Base-by-base conservation (phyloP, 495 filamentous ascomycete species). In the Penicillium bialowiezense region DNA sequence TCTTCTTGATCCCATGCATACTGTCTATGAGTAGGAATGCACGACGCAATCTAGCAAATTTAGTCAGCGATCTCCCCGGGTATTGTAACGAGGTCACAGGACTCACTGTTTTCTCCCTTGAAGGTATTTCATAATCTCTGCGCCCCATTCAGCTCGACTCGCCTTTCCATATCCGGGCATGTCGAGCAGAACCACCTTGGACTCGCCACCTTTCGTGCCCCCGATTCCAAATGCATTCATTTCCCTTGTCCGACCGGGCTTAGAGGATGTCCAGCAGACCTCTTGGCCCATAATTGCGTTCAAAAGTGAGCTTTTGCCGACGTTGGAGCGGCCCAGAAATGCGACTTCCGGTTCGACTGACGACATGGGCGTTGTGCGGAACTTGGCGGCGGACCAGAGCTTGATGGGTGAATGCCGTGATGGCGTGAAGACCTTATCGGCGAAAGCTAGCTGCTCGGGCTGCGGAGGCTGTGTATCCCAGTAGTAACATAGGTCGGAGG, bases 111-210 rank as follows among this genome's bases (percentile, higher is more conserved):
- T 83, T 48, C 91, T 75, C 36, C 77, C 73, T 28, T 72, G 69
- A 21, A 97, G 61, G 73, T 95, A 97, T 66, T 95, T 90, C 67
- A 88, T 76, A 53, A 95, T 91, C 69, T 97, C 85, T 52, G 69
- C 67, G 2, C 93, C 93, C 92, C 92, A 97, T 54, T 85, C 86
- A 33, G 76, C 64, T 36, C 81, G 71, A 59, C 86, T 89, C 5
- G 81, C 87, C 44, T 86, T 76, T 4, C 95, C 93, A 60, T 98
- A 98, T 2, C 93, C 95, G 6, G 93, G 95, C 89, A 95, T 92
- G 67, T 98, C 95, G 29, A 96, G 70, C 41, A 95, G 60, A 10
- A 80, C 74, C 43, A 85, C 78, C 44, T 74, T 72, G 15, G 76
- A 74, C 56, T 85, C 76, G 32, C 71, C 67, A 21, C 69, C 73